These are phyloP conservation scores for Corylus avellana DNA, from an alignment of 306 rosid genomes.

Conservation along the genomic window DNA sequence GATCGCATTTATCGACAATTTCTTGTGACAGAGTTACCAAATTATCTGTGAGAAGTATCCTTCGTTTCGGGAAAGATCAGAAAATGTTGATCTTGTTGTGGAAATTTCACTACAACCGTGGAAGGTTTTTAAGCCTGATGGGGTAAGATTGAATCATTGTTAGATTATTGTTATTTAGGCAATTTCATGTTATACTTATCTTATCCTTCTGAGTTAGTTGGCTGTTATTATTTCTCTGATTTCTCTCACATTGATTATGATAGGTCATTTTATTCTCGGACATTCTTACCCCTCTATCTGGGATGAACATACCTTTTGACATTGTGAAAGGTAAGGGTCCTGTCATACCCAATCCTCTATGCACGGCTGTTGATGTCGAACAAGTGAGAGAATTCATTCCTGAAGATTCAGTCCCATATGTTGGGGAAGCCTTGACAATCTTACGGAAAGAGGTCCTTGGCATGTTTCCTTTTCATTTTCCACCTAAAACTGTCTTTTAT, in stretches of 20 bases:
- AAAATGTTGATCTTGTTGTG: constrained; percentile 89
- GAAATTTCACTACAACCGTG: constrained; percentile 94
- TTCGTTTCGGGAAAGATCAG: constrained; percentile 94
- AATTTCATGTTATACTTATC: neutral
- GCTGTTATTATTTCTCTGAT: constrained; percentile 9
- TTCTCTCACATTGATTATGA: constrained; percentile 25
- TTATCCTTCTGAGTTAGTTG: neutral
- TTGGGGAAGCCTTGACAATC: constrained; percentile 85
- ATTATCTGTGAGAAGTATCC: constrained; percentile 86
- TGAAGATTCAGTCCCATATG: constrained; percentile 93
- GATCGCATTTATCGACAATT: constrained; percentile 29
- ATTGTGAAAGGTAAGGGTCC: constrained; percentile 99
- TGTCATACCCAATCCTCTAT: constrained; percentile 70
- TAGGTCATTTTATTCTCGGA: constrained; percentile 97
- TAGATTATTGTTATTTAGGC: neutral
- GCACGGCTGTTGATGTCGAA: constrained; percentile 62
- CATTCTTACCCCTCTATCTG: constrained; percentile 95
- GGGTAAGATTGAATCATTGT: constrained; percentile 51
- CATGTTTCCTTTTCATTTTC: constrained; percentile 20
- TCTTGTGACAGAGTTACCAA: constrained; percentile 76
- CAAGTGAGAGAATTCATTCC: constrained; percentile 87
- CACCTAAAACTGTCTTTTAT: constrained; percentile 10
- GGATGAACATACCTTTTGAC: constrained; percentile 98
- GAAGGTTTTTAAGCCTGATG: constrained; percentile 96
- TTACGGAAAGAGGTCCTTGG: constrained; percentile 79